A percentile compares a stretch with the other conserved stretches of the same genome.
phyloP scores from a whole-genome alignment of 371 early-diverging fungal species.

The Lichtheimia ornata region DNA sequence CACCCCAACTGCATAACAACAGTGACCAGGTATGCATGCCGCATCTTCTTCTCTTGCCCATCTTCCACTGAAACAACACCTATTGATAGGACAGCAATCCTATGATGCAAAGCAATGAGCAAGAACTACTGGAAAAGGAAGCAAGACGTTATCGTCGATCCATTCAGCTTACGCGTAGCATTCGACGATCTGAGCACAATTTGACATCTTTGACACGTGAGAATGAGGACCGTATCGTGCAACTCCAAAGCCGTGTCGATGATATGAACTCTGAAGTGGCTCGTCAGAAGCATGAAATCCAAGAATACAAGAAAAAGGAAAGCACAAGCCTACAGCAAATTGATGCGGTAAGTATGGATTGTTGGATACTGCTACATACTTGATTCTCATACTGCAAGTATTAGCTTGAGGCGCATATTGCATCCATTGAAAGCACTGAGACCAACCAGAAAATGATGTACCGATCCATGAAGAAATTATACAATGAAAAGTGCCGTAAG shows the following conservation, averaged over 20 bases:
- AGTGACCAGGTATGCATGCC: too few species aligned
- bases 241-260: constrained; percentile 49
- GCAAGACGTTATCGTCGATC: constrained; percentile 58
- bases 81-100: too few species aligned
- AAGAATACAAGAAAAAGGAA: constrained; percentile 56
- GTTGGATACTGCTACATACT: too few species aligned
- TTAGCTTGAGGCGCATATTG: constrained; percentile 52
- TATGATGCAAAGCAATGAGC: too few species aligned
- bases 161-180: constrained; percentile 42
- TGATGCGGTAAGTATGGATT: constrained; percentile 33
- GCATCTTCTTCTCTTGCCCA: too few species aligned
- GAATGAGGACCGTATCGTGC: constrained; percentile 54
- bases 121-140: constrained; percentile 6
- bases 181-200: constrained; percentile 50
- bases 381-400: background rate
- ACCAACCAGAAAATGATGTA: constrained; percentile 54
- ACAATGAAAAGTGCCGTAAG: constrained; percentile 58
- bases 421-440: constrained; percentile 42
- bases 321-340: constrained; percentile 54
- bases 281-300: constrained; percentile 47
- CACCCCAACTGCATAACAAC: too few species aligned
- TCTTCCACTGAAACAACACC: too few species aligned
- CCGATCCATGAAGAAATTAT: constrained; percentile 36
- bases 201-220: constrained; percentile 53
- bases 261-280: constrained; percentile 51